Evolutionary conservation across 768 basidiomycete genomes (phyloP).

Genomic region (Amanita thiersii): DNA sequence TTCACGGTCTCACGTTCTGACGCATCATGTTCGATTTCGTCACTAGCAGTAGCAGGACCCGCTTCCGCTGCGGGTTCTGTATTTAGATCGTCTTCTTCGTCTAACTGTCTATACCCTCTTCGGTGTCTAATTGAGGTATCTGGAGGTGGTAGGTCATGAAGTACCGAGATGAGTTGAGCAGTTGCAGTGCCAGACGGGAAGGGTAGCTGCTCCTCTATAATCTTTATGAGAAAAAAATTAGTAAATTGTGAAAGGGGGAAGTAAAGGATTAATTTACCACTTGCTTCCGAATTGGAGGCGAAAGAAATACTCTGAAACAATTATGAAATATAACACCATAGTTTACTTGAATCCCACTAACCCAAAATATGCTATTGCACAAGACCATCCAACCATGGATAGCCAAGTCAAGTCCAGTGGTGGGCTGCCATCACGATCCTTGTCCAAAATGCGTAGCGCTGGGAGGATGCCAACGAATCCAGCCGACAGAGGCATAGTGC

Average conservation of each 20-base stretch:
- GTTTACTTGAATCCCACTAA: too few relatives aligned
- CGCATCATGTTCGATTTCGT: constrained; percentile 23
- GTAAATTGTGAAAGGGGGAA: constrained; percentile 18
- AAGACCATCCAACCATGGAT: constrained; percentile 78
- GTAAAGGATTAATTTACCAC: constrained; percentile 48
- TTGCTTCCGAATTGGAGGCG: constrained; percentile 90
- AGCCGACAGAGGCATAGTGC: constrained; percentile 81
- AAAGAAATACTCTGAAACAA: constrained; percentile 74
- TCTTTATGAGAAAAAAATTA: constrained; percentile 31
- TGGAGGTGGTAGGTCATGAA: constrained; percentile 71
- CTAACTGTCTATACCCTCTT: constrained; percentile 43
- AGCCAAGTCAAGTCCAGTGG: constrained; percentile 72
- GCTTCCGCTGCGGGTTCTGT: constrained; percentile 11
- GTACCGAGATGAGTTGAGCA: constrained; percentile 86
- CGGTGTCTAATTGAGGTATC: constrained; percentile 48
- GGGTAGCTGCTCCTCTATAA: constrained; percentile 87
- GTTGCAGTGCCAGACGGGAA: constrained; percentile 97
- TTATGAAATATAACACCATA: too few relatives aligned
- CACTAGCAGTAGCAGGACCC: constrained; percentile 13
- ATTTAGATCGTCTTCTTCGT: constrained; percentile 23
- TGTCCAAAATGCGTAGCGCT: constrained; percentile 72
- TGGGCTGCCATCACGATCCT: constrained; percentile 64
- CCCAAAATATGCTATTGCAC: constrained; percentile 92
- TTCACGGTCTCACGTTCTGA: constrained; percentile 42
- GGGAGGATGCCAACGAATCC: constrained; percentile 90